A percentile compares a stretch with the other conserved stretches of the same genome.
Evolutionary conservation across 805 yeast genomes (phyloP).

Genomic region (Lipomyces orientalis): DNA sequence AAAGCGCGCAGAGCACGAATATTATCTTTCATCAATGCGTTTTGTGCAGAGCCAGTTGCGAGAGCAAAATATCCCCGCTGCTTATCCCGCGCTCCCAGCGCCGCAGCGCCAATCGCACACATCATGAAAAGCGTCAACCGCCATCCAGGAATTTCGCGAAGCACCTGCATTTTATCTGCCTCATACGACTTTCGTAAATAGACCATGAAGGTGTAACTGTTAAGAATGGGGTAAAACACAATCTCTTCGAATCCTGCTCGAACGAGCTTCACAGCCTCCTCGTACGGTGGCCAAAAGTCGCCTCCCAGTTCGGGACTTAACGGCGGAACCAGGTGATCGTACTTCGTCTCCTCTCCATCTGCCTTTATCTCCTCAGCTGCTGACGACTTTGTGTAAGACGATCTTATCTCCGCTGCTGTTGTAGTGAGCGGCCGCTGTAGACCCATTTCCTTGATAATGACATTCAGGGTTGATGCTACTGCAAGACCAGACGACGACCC

Average conservation of each 20-base stretch:
- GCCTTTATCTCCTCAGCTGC: not conserved
- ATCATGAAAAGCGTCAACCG: constrained; percentile 18
- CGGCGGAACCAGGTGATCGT: constrained; percentile 12
- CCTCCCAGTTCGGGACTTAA: not conserved
- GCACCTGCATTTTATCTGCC: constrained; percentile 9
- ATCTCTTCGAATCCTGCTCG: constrained; percentile 24
- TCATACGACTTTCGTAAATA: constrained; percentile 29
- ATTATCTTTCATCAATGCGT: constrained; percentile 18
- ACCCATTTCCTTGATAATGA: constrained; percentile 20
- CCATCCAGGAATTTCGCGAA: constrained; percentile 26
- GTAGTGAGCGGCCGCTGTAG: constrained; percentile 8
- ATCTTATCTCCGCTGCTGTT: constrained; percentile 19
- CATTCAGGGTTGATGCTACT: constrained; percentile 23
- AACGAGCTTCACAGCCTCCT: constrained; percentile 17
- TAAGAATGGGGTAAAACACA: constrained; percentile 26
- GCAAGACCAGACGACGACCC: constrained; percentile 34
- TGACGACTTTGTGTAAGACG: constrained; percentile 12
- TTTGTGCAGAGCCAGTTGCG: constrained; percentile 10
- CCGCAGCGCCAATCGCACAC: constrained; percentile 32
- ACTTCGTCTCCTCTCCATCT: constrained; percentile 5
- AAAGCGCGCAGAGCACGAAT: constrained; percentile 24
- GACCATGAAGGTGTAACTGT: constrained; percentile 20
- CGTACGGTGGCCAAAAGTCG: constrained; percentile 25
- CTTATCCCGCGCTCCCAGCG: constrained; percentile 19
- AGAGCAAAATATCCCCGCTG: constrained; percentile 21